Conservation (phyloP, 768 basidiomycete genomes). For the Lactarius hengduanensis region DNA sequence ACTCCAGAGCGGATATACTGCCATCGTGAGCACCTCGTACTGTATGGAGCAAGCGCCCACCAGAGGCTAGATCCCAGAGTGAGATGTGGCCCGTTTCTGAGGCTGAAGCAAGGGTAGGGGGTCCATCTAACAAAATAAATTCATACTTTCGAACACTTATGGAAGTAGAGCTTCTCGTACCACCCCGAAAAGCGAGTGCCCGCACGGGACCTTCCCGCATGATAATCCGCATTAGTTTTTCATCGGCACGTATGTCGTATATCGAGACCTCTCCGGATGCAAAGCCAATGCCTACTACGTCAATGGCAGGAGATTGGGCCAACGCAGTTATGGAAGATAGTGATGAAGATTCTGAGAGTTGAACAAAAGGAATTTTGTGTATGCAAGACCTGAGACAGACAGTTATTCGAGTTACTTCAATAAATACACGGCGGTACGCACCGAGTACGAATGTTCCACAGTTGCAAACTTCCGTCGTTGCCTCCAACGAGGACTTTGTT, state of each 20-base stretch:
- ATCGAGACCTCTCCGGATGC: constrained; percentile 84
- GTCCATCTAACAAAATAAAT: constrained; percentile 57
- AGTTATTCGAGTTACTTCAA: constrained; percentile 1
- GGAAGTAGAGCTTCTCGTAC: constrained; percentile 40
- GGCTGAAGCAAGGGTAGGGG: constrained; percentile 84
- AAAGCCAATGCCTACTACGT: constrained; percentile 93
- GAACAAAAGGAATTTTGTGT: constrained; percentile 64
- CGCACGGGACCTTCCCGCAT: constrained; percentile 85
- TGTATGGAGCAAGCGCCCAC: constrained; percentile 81
- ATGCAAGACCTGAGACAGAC: constrained; percentile 63
- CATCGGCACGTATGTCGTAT: constrained; percentile 88
- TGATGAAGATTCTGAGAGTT: constrained; percentile 46
- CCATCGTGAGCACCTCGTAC: constrained; percentile 88
- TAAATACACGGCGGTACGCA: constrained; percentile 38
- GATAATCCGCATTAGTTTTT: constrained; percentile 81
- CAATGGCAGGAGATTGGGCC: constrained; percentile 91
- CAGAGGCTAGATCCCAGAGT: constrained; percentile 86
- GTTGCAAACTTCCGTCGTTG: constrained; percentile 73
- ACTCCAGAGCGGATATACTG: constrained; percentile 77
- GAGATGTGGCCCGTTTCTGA: constrained; percentile 88
- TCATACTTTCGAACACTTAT: constrained; percentile 2
- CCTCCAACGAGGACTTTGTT: constrained; percentile 92
- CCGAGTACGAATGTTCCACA: constrained; percentile 94
- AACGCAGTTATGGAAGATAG: constrained; percentile 66
- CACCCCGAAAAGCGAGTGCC: constrained; percentile 82